phyloP scores from a whole-genome alignment of 1,284 basidiomycete genomes.

The Papiliotrema laurentii region DNA sequence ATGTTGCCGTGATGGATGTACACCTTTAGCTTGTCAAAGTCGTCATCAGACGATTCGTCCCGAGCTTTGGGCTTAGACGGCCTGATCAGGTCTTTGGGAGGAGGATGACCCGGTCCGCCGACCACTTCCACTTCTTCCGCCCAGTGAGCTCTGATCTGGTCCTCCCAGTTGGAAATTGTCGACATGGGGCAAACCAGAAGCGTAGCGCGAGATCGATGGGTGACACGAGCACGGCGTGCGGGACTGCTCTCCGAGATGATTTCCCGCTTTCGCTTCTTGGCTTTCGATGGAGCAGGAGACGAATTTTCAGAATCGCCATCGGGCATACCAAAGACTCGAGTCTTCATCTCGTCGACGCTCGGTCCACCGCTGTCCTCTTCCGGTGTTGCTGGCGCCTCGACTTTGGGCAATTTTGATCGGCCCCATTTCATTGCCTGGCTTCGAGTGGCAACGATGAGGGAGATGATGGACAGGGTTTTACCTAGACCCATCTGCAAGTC shows the following conservation, averaged over 20 bases:
- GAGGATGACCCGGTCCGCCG: slow-evolving; percentile 57
- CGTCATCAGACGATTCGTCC: slow-evolving; percentile 20
- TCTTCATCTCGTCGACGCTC: slow-evolving; percentile 64
- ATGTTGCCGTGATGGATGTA: slow-evolving; percentile 95
- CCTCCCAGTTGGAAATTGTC: slow-evolving; percentile 97
- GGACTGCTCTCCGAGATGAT: slow-evolving; percentile 15
- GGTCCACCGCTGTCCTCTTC: slow-evolving; percentile 42
- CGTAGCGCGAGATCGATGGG: slow-evolving; percentile 77
- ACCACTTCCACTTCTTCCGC: slow-evolving; percentile 72
- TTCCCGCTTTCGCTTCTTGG: slow-evolving; percentile 39
- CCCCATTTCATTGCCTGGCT: slow-evolving; percentile 60
- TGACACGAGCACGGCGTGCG: slow-evolving; percentile 65
- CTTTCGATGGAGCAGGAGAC: slow-evolving; percentile 8
- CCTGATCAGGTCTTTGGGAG: slow-evolving; percentile 23
- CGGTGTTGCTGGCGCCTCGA: slow-evolving; percentile 42
- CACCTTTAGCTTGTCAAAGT: slow-evolving; percentile 57
- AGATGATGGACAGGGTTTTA: slow-evolving; percentile 89
- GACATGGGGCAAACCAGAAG: slow-evolving; percentile 96
- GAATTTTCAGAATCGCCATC: slow-evolving; percentile 25
- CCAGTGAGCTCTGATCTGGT: slow-evolving; percentile 96
- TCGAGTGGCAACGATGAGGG: slow-evolving; percentile 83
- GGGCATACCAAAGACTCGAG: slow-evolving; percentile 79
- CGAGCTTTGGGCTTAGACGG: slow-evolving; percentile 20
- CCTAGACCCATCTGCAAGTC: slow-evolving; percentile 85
- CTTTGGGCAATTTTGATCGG: slow-evolving; percentile 55